Percentiles rank a stretch among this genome's conserved stretches.
These are phyloP conservation scores for Paratinospora sagittata DNA, from an alignment of 164 flowering plant species.

Conservation along the genomic window DNA sequence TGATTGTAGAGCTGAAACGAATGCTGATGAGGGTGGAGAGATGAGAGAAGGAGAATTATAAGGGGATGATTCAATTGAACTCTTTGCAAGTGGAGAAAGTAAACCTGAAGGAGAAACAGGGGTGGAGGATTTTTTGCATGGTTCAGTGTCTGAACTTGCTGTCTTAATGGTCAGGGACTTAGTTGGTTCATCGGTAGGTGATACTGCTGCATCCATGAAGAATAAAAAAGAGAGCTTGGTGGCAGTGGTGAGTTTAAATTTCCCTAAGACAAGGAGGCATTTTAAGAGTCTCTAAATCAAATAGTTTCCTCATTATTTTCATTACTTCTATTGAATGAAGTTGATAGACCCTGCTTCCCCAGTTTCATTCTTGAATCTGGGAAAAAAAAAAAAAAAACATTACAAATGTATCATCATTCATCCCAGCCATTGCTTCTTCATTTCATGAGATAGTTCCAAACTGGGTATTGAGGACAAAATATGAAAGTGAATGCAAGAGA, in stretches of 20 bases:
- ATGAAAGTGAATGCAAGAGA: slow-evolving; percentile 39
- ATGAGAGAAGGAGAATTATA: slow-evolving; percentile 64
- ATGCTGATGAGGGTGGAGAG: slow-evolving; percentile 86
- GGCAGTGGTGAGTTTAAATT: slow-evolving; percentile 2
- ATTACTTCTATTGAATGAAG: too few relatives aligned
- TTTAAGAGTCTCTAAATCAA: not conserved
- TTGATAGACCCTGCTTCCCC: too few relatives aligned
- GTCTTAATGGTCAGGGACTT: slow-evolving; percentile 51
- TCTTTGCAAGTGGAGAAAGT: slow-evolving; percentile 25
- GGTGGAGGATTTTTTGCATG: slow-evolving; percentile 21
- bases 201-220: slow-evolving; percentile 28
- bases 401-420: not conserved
- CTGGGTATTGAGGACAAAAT: too few relatives aligned
- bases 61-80: slow-evolving; percentile 51
- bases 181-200: slow-evolving; percentile 9
- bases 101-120: slow-evolving; percentile 23
- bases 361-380: not conserved
- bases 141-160: slow-evolving; percentile 20
- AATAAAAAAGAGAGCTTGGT: not conserved
- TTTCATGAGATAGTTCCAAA: too few relatives aligned
- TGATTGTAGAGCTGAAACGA: slow-evolving; percentile 83
- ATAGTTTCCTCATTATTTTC: not conserved
- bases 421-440: not conserved
- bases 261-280: not conserved
- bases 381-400: slow-evolving; percentile 2